Base-by-base conservation (phyloP, 73 alveolate genomes). In the Tetrahymena thermophila region DNA sequence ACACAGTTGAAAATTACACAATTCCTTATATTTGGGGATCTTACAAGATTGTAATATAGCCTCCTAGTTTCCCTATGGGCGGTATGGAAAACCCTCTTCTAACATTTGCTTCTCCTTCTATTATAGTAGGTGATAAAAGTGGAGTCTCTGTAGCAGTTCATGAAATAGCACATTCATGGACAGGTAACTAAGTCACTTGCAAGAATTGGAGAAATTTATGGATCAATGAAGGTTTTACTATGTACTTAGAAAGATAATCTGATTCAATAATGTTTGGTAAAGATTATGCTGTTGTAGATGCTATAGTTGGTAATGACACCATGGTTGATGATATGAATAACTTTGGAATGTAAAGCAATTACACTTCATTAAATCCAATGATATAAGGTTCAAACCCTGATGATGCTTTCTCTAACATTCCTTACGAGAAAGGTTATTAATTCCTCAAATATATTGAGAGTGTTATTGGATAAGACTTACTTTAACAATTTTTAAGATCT, bases 351-450 rank as follows among this genome's bases (percentile, higher is more conserved):
- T 94, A 96, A 10, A 96, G 97, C 35, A 96, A 97, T 43, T 98
- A 94, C 85, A 97, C 99, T 11, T 40, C 98, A 38, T 96, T 99
- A 28, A 94, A 95, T 38, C 99, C 99, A 15, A 97, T 97, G 34
- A 94, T 94, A 85, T 94, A 97, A 34, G 98, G 98, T 15, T 85
- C 96, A 21, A 98, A 99, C 85, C 99, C 99, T 25, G 99, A 99
- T 95, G 99, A 99, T 95, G 98, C 99, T 5, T 98, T 99, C 94
- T 98, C 99, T 28, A 96, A 98, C 19, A 96, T 99, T 56, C 99
- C 99, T 34, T 99, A 99, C 94, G 99, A 99, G 94, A 99, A 99
- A 94, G 99, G 99, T 35, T 99, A 96, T 96, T 98, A 97, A 95
- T 98, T 98, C 96, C 96, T 99, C 35, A 93, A 95, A 43, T 98